phyloP scores from a whole-genome alignment of 2,329 filamentous ascomycete genomes.

The Aureobasidium sp. region DNA sequence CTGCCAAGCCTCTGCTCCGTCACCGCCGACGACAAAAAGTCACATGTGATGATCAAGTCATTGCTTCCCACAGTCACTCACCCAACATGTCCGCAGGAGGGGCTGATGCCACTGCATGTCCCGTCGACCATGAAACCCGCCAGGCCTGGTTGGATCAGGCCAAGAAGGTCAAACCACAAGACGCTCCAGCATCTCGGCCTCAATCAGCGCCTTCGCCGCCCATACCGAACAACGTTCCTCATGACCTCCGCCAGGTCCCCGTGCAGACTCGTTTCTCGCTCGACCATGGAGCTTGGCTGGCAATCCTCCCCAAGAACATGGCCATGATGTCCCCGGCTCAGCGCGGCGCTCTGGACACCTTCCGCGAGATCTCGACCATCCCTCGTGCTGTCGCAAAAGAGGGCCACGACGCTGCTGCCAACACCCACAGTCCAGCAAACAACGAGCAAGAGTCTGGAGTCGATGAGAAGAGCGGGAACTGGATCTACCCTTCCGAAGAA shows the following conservation, averaged over 20 bases:
- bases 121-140: conserved; percentile 84
- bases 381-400: conserved; percentile 41
- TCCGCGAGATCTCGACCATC: conserved; percentile 73
- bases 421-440: conserved; percentile 52
- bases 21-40: background rate
- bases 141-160: conserved; percentile 71
- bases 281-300: conserved; percentile 29
- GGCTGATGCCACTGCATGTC: conserved; percentile 47
- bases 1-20: background rate
- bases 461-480: conserved; percentile 68
- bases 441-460: conserved; percentile 70
- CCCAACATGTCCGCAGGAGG: conserved; percentile 6
- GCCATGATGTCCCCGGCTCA: conserved; percentile 27
- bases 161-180: conserved; percentile 22
- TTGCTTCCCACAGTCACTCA: background rate
- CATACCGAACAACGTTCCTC: conserved; percentile 34
- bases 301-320: conserved; percentile 21
- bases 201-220: conserved; percentile 22
- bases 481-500: conserved; percentile 93
- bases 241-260: conserved; percentile 18
- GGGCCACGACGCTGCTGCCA: conserved; percentile 31
- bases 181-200: conserved; percentile 28
- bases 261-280: conserved; percentile 27
- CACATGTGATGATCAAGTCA: background rate
- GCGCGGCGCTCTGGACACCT: conserved; percentile 48